Conservation (phyloP, 2,329 filamentous ascomycete genomes). For the Rhinocladiella mackenziei region DNA sequence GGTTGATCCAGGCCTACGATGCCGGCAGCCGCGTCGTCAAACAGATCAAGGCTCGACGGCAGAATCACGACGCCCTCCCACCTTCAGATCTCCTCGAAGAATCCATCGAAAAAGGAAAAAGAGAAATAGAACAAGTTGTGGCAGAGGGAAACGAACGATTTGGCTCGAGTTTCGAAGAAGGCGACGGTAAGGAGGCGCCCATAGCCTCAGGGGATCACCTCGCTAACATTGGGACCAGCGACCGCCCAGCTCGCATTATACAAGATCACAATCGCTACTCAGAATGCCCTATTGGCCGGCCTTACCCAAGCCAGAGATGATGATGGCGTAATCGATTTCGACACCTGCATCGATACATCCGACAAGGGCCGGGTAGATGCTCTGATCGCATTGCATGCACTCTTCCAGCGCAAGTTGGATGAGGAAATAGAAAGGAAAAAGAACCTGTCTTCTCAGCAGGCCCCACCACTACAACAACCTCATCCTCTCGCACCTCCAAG, state of each 20-base stretch:
- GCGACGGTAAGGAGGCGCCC: conserved; percentile 7
- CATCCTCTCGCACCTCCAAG: background rate
- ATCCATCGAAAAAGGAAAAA: conserved; percentile 16
- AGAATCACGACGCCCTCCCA: conserved; percentile 14
- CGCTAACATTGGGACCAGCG: conserved; percentile 7
- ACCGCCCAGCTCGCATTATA: conserved; percentile 13
- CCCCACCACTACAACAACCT: background rate
- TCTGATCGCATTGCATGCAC: conserved; percentile 10
- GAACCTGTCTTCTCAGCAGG: background rate
- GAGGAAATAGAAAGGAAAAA: conserved; percentile 17
- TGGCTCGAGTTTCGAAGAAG: conserved; percentile 14
- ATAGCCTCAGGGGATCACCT: background rate
- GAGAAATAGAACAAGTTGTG: conserved; percentile 10
- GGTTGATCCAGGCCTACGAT: conserved; percentile 18
- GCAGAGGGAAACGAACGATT: conserved; percentile 12
- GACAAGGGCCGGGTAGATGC: conserved; percentile 14
- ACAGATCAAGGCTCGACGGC: conserved; percentile 19
- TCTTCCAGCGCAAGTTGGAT: conserved; percentile 14
- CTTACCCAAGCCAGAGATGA: conserved; percentile 14
- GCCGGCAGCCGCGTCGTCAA: conserved; percentile 13
- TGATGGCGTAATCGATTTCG: conserved; percentile 19
- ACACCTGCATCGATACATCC: conserved; percentile 14
- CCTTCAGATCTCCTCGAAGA: conserved; percentile 16
- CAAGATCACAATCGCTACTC: conserved; percentile 15
- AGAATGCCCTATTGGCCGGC: conserved; percentile 15